Conservation (phyloP, 1,284 basidiomycete species). For the Fistulina hepatica region DNA sequence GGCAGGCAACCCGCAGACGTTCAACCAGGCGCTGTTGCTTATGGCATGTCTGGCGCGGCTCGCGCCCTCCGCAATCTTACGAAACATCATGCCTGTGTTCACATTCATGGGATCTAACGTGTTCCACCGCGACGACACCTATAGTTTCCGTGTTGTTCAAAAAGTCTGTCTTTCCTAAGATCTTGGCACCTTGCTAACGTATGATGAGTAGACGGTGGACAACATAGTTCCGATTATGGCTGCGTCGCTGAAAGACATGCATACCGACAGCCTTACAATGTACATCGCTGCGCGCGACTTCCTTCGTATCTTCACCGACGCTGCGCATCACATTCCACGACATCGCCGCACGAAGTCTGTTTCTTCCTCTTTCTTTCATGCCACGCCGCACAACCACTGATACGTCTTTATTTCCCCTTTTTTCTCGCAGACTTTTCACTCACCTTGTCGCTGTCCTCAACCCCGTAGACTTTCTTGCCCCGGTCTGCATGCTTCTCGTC, state of each 20-base stretch:
- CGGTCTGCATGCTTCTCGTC: slow-evolving; percentile 78
- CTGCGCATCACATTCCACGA: slow-evolving; percentile 76
- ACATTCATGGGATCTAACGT: slow-evolving; percentile 98
- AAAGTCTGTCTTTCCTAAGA: slow-evolving; percentile 39
- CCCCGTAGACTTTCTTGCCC: slow-evolving; percentile 71
- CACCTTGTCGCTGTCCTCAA: slow-evolving; percentile 87
- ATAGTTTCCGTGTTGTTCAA: slow-evolving; percentile 92
- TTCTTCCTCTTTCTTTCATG: slow-evolving; percentile 6
- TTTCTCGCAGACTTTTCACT: slow-evolving; percentile 65
- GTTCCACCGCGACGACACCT: slow-evolving; percentile 92
- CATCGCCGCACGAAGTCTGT: slow-evolving; percentile 75
- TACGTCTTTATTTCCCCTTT: background rate
- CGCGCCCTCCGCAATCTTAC: slow-evolving; percentile 83
- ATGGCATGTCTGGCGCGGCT: slow-evolving; percentile 79
- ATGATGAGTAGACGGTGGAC: slow-evolving; percentile 65
- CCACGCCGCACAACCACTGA: slow-evolving; percentile 5
- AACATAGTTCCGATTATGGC: slow-evolving; percentile 92
- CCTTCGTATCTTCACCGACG: slow-evolving; percentile 82
- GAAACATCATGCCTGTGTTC: slow-evolving; percentile 97
- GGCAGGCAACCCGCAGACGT: slow-evolving; percentile 87
- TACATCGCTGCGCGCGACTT: slow-evolving; percentile 63
- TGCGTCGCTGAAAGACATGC: slow-evolving; percentile 52
- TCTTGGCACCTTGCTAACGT: background rate
- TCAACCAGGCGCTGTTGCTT: slow-evolving; percentile 87
- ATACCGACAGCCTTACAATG: slow-evolving; percentile 45